Conservation (phyloP, 768 basidiomycete species). For the Neoboletus brunneissimus region DNA sequence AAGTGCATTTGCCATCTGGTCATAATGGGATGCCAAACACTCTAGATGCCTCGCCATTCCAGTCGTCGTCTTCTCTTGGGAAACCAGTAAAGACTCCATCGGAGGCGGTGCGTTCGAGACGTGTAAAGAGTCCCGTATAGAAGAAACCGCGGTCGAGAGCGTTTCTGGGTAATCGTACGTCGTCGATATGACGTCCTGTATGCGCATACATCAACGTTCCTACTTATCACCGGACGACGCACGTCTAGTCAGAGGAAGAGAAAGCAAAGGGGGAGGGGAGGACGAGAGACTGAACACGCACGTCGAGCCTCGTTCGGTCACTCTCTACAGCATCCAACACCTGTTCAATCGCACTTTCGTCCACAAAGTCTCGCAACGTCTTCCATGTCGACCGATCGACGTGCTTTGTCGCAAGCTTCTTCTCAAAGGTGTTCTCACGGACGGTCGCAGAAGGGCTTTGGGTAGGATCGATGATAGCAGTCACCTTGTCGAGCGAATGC, state of each 20-base stretch:
- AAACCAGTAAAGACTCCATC: conserved; percentile 41
- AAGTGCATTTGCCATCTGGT: conserved; percentile 69
- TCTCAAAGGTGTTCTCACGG: conserved; percentile 21
- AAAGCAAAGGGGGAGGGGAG: too few relatives aligned
- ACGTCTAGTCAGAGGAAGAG: too few relatives aligned
- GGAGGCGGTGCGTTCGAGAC: conserved; percentile 33
- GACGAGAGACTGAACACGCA: conserved; percentile 39
- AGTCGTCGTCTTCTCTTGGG: conserved; percentile 54
- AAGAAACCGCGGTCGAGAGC: conserved; percentile 50
- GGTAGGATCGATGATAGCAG: conserved; percentile 39
- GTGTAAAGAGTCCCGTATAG: conserved; percentile 55
- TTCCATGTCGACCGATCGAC: conserved; percentile 67
- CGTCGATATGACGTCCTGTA: conserved; percentile 56
- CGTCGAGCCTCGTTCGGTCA: conserved; percentile 66
- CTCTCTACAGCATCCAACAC: conserved; percentile 69
- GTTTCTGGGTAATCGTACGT: conserved; percentile 70
- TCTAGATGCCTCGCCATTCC: conserved; percentile 76
- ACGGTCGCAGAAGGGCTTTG: conserved; percentile 33
- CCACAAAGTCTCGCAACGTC: conserved; percentile 81
- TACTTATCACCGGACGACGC: neutral
- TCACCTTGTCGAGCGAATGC: conserved; percentile 44
- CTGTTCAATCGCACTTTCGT: conserved; percentile 79
- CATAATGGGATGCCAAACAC: conserved; percentile 70
- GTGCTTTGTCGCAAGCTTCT: conserved; percentile 16
- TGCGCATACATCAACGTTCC: neutral